A percentile compares a stretch with the other conserved stretches of the same genome.
Evolutionary conservation across 2,329 filamentous ascomycete species (phyloP).

Genomic region (Phoma sp.): DNA sequence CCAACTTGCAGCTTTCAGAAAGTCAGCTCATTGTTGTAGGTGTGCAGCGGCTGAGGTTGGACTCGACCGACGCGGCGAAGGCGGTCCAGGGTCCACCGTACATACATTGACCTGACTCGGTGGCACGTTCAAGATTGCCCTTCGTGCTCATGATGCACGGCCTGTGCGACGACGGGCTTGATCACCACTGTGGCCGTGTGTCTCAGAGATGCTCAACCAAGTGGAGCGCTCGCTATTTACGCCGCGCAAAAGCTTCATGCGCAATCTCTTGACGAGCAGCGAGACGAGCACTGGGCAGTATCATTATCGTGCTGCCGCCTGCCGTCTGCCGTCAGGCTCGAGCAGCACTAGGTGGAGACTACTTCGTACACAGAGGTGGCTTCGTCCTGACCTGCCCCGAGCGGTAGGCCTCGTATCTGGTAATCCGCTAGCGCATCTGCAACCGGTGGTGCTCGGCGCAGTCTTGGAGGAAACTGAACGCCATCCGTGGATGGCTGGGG

Average conservation of each 20-base stretch:
- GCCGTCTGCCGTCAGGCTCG: constrained; percentile 34
- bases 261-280: constrained; percentile 11
- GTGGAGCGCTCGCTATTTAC: constrained; percentile 10
- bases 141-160: constrained; percentile 26
- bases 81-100: constrained; percentile 29
- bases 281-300: constrained; percentile 18
- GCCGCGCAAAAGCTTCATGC: constrained; percentile 9
- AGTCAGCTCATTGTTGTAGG: not conserved
- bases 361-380: constrained; percentile 1
- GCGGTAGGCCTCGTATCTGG: constrained; percentile 30
- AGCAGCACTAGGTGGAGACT: constrained; percentile 1
- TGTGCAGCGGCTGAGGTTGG: constrained; percentile 11
- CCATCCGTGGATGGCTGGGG: constrained; percentile 7
- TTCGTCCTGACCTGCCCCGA: constrained; percentile 38
- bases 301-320: constrained; percentile 23
- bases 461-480: constrained; percentile 16
- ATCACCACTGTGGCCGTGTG: constrained; percentile 9
- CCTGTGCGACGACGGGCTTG: constrained; percentile 16
- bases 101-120: constrained; percentile 16
- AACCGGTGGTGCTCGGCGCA: constrained; percentile 28
- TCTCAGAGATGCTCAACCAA: constrained; percentile 11
- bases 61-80: constrained; percentile 20
- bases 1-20: constrained; percentile 13
- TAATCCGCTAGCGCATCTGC: constrained; percentile 29
- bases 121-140: constrained; percentile 26